Evolutionary conservation across 805 yeast species (phyloP), one percentile per base, ranked within the genome.

Genomic region (Candida anglica): DNA sequence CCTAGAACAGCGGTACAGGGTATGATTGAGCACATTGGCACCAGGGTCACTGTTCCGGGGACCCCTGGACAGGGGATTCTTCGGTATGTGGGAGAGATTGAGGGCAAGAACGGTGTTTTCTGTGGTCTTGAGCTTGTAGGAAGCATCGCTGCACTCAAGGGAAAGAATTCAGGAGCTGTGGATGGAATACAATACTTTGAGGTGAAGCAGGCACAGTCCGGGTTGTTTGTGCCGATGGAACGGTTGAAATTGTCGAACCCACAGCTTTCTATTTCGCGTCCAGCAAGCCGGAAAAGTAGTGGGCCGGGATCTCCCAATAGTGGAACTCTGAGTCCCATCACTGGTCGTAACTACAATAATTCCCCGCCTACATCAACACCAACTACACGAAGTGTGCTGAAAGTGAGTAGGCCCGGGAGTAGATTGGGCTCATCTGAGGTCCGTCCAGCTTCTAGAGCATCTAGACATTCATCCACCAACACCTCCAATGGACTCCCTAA

Each of bases 41-140:
- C 53, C 8, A 43, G 53, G 35, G 56, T 75, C 15, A 57, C 59
- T 28, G 68, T 82, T 1, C 94, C 95, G 0, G 85, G 84, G 7
- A 78, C 84, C 9, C 79, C 85, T 16, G 69, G 69, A 3, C 60
- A 63, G 26, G 96, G 89, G 1, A 65, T 79, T 8, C 61, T 89
- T 33, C 69, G 78, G 39, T 89, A 73, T 56, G 66, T 79, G 15
- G 98, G 96, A 1, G 58, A 71, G 2, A 86, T 91, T 13, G 73
- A 78, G 15, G 81, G 81, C 15, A 86, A 85, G 50, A 40, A 42
- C 23, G 95, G 96, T 0, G 66, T 69, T 8, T 91, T 80, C 63
- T 96, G 89, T 4, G 98, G 98, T 2, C 71, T 91, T 5, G 97
- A 91, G 53, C 63, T 91, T 27, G 48, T 78, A n/a, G 89, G 85